phyloP scores from a whole-genome alignment of 345 rosid genomes.

The Aethionema arabicum region DNA sequence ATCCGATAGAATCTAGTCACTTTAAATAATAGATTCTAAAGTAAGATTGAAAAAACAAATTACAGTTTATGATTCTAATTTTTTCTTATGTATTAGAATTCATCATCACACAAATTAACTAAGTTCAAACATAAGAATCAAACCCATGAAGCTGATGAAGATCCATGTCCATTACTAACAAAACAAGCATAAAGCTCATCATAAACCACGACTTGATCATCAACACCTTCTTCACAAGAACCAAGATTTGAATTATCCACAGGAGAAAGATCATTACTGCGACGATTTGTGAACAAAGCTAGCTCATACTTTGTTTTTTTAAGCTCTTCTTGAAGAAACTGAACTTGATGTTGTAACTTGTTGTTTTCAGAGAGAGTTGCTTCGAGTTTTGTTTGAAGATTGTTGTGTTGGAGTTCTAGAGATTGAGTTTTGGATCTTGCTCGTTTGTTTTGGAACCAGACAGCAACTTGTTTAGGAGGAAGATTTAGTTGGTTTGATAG shows the following conservation, averaged over 20 bases:
- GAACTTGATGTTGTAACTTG: slow-evolving; percentile 61
- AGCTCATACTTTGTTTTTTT: slow-evolving; percentile 48
- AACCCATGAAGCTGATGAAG: slow-evolving; percentile 48
- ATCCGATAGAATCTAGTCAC: no score
- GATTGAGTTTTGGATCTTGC: slow-evolving; percentile 85
- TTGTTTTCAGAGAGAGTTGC: slow-evolving; percentile 51
- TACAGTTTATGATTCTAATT: not conserved
- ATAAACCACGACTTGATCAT: slow-evolving; percentile 45
- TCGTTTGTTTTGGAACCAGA: slow-evolving; percentile 96
- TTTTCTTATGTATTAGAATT: not conserved
- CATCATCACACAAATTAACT: not conserved
- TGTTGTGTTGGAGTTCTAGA: slow-evolving; percentile 60
- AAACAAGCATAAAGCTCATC: slow-evolving; percentile 76
- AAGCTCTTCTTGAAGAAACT: slow-evolving; percentile 67
- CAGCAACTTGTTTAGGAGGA: slow-evolving; percentile 78
- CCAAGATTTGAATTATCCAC: slow-evolving; percentile 30
- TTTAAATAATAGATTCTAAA: not conserved
- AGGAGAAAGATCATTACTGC: slow-evolving; percentile 21
- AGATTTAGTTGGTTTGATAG: slow-evolving; percentile 65
- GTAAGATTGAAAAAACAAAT: not conserved
- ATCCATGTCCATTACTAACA: slow-evolving; percentile 44
- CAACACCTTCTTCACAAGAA: slow-evolving; percentile 40
- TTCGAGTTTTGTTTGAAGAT: slow-evolving; percentile 59
- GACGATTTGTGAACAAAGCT: slow-evolving; percentile 32
- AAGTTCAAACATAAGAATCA: slow-evolving; percentile 30